Evolutionary conservation across 495 filamentous ascomycete genomes (phyloP), one percentile per base, ranked within the genome.

Genomic region (Penicillium goetzii): DNA sequence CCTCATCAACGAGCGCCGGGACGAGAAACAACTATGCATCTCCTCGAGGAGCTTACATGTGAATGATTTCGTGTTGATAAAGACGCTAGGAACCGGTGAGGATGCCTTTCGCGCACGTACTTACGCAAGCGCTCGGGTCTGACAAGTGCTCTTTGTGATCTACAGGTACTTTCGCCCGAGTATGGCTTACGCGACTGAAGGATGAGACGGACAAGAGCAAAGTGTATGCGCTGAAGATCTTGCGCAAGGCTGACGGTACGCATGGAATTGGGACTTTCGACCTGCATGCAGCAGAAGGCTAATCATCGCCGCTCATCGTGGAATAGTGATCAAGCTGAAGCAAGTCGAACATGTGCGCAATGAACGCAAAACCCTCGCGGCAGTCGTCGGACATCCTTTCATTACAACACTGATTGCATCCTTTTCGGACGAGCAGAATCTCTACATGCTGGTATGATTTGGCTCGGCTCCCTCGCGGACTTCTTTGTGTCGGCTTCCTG

Each of bases 331-430:
- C 79, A 91, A 91, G 66, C 81, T 97, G 64, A 98, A 99, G 83
- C 95, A 99, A 78, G 89, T 97, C 67, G 95, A 97, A 78, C 95
- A 98, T 81, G 93, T 97, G 61, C 90, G 92, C 66, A 95, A 97
- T 75, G 95, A 99, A 80, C 88, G 95, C 38, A 86, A 86, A 65
- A 90, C 96, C 19, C 87, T 99, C 6, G 87, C 90, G 62, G 90
- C 91, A 59, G 94, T 97, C 33, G 86, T 91, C 52, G 93, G 92
- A 21, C 91, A 97, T 74, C 95, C 95, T 36, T 97, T 98, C 76
- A 97, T 98, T 70, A 97, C 93, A 61, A 90, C 86, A n/a, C 83
- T 97, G 68, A 81, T 95, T 40, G 90, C 90, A 38, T 93, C 91
- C 60, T 99, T 97, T 76, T 92, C 93, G 56, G 93, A 97, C 73